A percentile compares a stretch with the other conserved stretches of the same genome.
Evolutionary conservation across 352 stramenopile species (phyloP).

Genomic region (Pythium biforme): DNA sequence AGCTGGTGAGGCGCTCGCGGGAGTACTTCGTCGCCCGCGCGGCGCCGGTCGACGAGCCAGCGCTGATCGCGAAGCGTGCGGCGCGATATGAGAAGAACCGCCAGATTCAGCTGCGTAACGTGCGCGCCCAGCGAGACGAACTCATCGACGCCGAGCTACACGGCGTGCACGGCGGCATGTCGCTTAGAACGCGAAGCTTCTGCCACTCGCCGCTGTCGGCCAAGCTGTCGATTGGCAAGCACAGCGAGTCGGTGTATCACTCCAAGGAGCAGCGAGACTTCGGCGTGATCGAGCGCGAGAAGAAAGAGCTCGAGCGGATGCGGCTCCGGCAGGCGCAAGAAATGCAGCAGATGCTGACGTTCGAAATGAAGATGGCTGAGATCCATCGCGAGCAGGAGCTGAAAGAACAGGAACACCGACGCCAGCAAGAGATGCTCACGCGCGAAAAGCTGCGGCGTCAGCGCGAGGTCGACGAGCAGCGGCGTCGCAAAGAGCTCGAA

Average conservation of each 20-base stretch:
- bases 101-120: conserved; percentile 48
- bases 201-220: conserved; percentile 44
- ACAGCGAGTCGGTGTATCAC: conserved; percentile 22
- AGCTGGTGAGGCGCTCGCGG: conserved; percentile 54
- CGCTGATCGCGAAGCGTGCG: conserved; percentile 53
- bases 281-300: conserved; percentile 64
- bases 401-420: conserved; percentile 48
- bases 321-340: conserved; percentile 59
- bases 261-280: conserved; percentile 34
- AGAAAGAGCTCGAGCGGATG: conserved; percentile 68
- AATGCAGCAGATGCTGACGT: conserved; percentile 70
- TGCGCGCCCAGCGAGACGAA: conserved; percentile 47
- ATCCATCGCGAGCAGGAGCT: conserved; percentile 49
- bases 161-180: conserved; percentile 52
- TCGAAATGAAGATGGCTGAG: conserved; percentile 64
- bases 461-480: conserved; percentile 51
- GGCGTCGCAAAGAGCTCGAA: conserved; percentile 50
- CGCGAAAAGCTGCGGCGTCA: conserved; percentile 45
- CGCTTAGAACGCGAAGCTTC: conserved; percentile 47
- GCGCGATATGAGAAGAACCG: conserved; percentile 60
- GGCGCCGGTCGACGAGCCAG: conserved; percentile 27
- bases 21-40: conserved; percentile 54
- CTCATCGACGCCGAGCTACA: conserved; percentile 53
- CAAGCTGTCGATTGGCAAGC: conserved; percentile 32
- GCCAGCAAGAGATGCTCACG: conserved; percentile 40